Base-by-base conservation (phyloP, 108 stramenopile genomes). In the Nitzschia sp. region DNA sequence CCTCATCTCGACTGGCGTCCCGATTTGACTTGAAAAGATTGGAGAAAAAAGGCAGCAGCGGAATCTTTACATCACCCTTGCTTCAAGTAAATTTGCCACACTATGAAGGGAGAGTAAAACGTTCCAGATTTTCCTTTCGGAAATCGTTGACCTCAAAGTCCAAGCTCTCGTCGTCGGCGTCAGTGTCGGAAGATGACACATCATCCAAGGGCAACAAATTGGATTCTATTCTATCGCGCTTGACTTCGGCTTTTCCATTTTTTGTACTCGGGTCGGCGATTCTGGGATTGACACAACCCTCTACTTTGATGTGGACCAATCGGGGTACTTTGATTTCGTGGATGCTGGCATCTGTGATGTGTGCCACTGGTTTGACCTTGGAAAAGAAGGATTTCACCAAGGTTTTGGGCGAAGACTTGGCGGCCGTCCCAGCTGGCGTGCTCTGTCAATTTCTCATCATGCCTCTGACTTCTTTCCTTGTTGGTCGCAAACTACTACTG, bases 361-460 rank as follows among this genome's bases (percentile, higher is more conserved):
- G 88, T 13, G 93, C 85, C 36, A 97, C 95, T 54, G 97, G 97
- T 5, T 92, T 97, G 88, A 97, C 97, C 0, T 74, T 98, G 31
- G 80, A 85, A 72, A 80, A 82, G 59, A 78, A 90, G 21, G 96
- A 97, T 69, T 98, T 97, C 66, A 69, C 71, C 16, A 67, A 64
- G 17, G 88, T 97, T 11, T 50, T 92, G 19, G 58, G 52, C 23
- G 53, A 52, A 45, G 67, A 66, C 72, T 66, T 53, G 66, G 77
- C 47, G 3, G 80, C 89, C 4, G 87, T 98, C n/a, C 81, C 92
- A n/a, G 67, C 86, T 2, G 96, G 97, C 6, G 93, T 96, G 0
- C 45, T 85, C 19, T 94, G 94, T 53, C 97, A 98, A 80, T 96
- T 91, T 59, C 3, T 81, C 11, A 80, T 95, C 34, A 96, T 97